These are phyloP conservation scores for Omphalea diandra DNA, from an alignment of 441 rosid genomes.

Conservation along the genomic window DNA sequence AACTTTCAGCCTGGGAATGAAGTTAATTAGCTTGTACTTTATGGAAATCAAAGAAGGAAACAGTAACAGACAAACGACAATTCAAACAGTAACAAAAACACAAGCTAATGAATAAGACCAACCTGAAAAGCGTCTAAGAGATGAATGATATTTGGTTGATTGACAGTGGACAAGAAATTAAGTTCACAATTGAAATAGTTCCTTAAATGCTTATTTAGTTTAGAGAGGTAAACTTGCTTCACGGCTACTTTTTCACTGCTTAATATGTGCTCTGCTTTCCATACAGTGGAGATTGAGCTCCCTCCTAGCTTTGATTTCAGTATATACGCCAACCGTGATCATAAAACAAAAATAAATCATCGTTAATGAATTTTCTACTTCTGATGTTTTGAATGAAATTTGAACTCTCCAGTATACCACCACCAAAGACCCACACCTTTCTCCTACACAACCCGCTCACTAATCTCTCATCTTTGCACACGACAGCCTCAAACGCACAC, in stretches of 20 bases:
- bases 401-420: no score
- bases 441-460: no score
- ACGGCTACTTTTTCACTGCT: conserved; percentile 51
- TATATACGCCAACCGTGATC: conserved; percentile 27
- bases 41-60: not conserved
- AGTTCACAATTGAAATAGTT: conserved; percentile 50
- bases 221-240: conserved; percentile 56
- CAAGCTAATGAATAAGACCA: not conserved
- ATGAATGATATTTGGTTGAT: conserved; percentile 60
- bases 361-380: no score
- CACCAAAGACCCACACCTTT: no score
- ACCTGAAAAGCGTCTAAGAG: conserved; percentile 46
- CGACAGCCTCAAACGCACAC: no score
- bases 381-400: no score
- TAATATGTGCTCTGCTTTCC: conserved; percentile 44
- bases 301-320: conserved; percentile 49
- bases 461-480: no score
- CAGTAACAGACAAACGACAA: not conserved
- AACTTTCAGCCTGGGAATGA: conserved; percentile 36
- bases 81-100: not conserved
- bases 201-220: conserved; percentile 44
- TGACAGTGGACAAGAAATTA: conserved; percentile 49
- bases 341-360: no score
- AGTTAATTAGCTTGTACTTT: conserved; percentile 5
- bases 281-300: conserved; percentile 43